Evolutionary conservation across 495 filamentous ascomycete genomes (phyloP), one percentile per base, ranked within the genome.

Genomic region (Tuber microsphaerosporum): DNA sequence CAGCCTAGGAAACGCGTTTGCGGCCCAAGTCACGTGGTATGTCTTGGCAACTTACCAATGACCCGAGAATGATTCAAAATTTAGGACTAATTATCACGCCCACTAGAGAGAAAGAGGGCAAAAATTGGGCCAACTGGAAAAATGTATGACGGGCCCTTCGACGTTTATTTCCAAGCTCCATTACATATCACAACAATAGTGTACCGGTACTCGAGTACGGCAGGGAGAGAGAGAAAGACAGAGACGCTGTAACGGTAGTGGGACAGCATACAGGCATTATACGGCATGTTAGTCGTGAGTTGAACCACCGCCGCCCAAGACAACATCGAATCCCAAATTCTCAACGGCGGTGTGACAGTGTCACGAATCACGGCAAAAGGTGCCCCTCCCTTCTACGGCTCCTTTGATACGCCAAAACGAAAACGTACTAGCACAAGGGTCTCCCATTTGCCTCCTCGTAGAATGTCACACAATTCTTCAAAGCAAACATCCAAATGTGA

Each of bases 281-380:
- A 61, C 9, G 51, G 12, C 19, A 61, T 26, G 48, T 31, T 6
- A 26, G 26, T 26, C 17, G 26, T 17, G 26, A 16, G 56, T 71
- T 65, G 70, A 77, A 79, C 69, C 78, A 72, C 77, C 78, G 72
- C 77, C 72, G 77, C 77, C 78, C 69, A 74, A 79, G 68, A 74
- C 26, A 71, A 12, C 26, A 7, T 42, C 26, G 26, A n/a, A 31
- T 34, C 56, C 7, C 56, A 31, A 65, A 17, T 17, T 34, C 56
- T 34, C 56, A 48, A 34, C 34, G 41, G 73, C 46, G 65, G 65
- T 71, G 71, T 70, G 71, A 65, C 73, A 78, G 77, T 75, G 77
- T 76, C 77, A 79, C 77, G 72, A 77, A 78, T 79, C 72, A 61
- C 76, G 72, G 77, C 70, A 79, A 79, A 78, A 75, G 75, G 76